Base-by-base conservation (phyloP, 2,329 filamentous ascomycete genomes). In the Microsporum canis region DNA sequence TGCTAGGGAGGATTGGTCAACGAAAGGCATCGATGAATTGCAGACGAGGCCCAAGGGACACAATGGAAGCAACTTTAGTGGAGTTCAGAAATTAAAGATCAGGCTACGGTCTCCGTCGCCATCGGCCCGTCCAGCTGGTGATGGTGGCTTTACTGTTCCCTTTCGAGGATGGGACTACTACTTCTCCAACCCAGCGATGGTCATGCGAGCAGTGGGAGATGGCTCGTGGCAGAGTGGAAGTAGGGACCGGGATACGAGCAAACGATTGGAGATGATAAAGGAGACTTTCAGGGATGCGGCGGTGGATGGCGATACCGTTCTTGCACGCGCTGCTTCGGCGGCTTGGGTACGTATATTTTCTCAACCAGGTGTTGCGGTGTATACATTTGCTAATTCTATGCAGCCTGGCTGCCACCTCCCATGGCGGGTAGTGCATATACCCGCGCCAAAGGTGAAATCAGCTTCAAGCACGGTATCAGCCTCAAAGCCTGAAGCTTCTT, bases 141-240 rank as follows among this genome's bases (percentile, higher is more conserved):
- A 76, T 33, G 74, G 74, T 2, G 65, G 72, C 27, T 74, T 77
- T 27, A 66, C 75, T 59, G 72, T 73, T 56, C 70, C 75, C 2
- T 76, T 72, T 60, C 73, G 75, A 2, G 72, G 73, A 29, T 77
- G 74, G 74, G 66, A 71, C 31, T 75, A 76, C 62, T 76, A 76
- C 60, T 73, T 76, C 61, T 71, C 75, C 3, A 67, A 70, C 7
- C 73, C 73, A 27, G 67, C 63, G 8, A 63, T 70, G 55, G 60
- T 64, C 23, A 62, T 61, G 31, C 62, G 58, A 6, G 60, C 56
- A 7, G 45, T 65, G 23, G 47, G 47, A 7, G 55, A 57, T 17
- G 41, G n/a, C 39, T 33, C 36, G 31, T 31, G 7, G n/a, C 34
- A 57, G 57, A 65, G 12, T 71, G 66, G 10, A 33, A 12, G 14